Conservation (phyloP, 1,284 basidiomycete species). For the Puccinia horiana region DNA sequence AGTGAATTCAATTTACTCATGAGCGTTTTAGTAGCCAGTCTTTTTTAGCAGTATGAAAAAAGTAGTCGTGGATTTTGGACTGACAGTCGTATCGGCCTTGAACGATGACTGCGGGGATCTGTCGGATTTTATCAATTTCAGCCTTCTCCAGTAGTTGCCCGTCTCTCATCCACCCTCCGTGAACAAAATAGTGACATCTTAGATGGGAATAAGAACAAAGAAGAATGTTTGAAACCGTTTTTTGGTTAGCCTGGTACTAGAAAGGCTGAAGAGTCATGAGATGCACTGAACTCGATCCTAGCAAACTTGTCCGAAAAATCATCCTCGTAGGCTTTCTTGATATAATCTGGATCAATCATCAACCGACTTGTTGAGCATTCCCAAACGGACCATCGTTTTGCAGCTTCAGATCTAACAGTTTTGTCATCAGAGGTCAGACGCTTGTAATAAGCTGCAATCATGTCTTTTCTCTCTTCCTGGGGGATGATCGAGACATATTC, state of each 20-base stretch:
- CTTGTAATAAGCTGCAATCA: slow-evolving; percentile 57
- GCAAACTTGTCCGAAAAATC: slow-evolving; percentile 49
- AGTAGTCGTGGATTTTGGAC: neutral
- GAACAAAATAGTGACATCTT: slow-evolving; percentile 49
- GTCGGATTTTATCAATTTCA: slow-evolving; percentile 85
- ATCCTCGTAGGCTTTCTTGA: slow-evolving; percentile 50
- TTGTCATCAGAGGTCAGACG: slow-evolving; percentile 55
- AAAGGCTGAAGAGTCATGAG: neutral
- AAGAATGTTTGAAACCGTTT: slow-evolving; percentile 19
- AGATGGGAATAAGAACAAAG: neutral
- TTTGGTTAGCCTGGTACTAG: slow-evolving; percentile 46
- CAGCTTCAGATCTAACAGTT: slow-evolving; percentile 54
- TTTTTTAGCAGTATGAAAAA: neutral
- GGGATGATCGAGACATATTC: slow-evolving; percentile 55
- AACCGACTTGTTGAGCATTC: slow-evolving; percentile 56
- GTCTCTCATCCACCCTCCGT: slow-evolving; percentile 80
- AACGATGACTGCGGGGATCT: slow-evolving; percentile 78
- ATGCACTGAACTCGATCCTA: slow-evolving; percentile 44
- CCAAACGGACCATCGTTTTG: slow-evolving; percentile 56
- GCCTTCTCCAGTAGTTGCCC: slow-evolving; percentile 81
- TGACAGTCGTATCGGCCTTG: slow-evolving; percentile 68
- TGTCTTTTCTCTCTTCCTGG: slow-evolving; percentile 54
- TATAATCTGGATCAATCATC: slow-evolving; percentile 54
- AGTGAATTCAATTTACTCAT: neutral
- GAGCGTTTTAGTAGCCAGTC: neutral